Percentiles rank a stretch among this genome's conserved stretches.
Evolutionary conservation across 2,329 filamentous ascomycete genomes (phyloP).

Genomic region (Venturia effusa): DNA sequence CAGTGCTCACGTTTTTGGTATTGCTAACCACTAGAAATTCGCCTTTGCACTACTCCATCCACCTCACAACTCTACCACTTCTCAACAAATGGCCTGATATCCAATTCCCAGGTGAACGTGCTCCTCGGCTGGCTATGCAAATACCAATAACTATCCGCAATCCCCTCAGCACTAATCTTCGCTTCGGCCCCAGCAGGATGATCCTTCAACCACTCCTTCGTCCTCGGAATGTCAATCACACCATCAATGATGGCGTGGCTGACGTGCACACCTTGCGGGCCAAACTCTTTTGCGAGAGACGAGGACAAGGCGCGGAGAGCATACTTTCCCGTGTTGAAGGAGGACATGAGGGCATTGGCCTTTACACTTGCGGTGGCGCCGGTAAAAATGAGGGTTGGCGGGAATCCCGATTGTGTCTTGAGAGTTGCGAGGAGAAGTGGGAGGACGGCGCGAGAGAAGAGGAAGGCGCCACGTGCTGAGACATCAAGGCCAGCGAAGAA

Average conservation of each 20-base stretch:
- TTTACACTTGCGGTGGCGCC: conserved; percentile 74
- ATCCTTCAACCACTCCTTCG: conserved; percentile 48
- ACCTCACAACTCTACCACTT: conserved; percentile 50
- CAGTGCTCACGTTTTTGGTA: too few species aligned
- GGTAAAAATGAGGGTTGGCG: conserved; percentile 74
- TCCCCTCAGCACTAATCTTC: conserved; percentile 69
- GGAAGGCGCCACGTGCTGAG: conserved; percentile 56
- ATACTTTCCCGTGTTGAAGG: conserved; percentile 73
- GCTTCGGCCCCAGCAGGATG: conserved; percentile 40
- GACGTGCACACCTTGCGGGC: conserved; percentile 73
- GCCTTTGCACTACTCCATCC: background rate
- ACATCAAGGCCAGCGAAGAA: conserved; percentile 42
- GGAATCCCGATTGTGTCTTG: conserved; percentile 46
- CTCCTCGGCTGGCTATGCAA: conserved; percentile 71
- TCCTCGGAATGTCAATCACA: conserved; percentile 68
- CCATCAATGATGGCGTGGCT: conserved; percentile 76
- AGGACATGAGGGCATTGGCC: conserved; percentile 56
- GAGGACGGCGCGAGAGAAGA: conserved; percentile 62
- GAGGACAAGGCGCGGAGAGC: conserved; percentile 64
- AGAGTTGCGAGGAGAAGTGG: conserved; percentile 50
- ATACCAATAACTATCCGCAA: conserved; percentile 79
- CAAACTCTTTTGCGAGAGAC: conserved; percentile 72
- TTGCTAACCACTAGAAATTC: too few species aligned
- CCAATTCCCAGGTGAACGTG: conserved; percentile 72
- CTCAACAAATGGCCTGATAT: conserved; percentile 70